Evolutionary conservation across 306 rosid genomes (phyloP).

Genomic region (Inga oerstediana): DNA sequence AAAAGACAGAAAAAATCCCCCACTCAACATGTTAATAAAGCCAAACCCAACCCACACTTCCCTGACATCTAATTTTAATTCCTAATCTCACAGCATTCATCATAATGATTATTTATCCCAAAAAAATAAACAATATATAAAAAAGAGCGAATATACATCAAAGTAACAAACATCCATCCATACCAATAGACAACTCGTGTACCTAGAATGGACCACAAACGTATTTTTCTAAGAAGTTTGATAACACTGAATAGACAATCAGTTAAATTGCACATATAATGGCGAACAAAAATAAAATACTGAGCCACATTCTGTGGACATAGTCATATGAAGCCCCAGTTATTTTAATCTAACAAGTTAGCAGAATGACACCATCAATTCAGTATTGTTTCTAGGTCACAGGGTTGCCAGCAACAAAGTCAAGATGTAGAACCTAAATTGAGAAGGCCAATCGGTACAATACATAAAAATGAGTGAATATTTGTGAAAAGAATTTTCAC

Average conservation of each 20-base stretch:
- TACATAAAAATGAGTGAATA: not conserved
- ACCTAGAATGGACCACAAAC: not conserved
- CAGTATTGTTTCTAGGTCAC: not conserved
- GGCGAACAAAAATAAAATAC: not conserved
- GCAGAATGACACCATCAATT: not conserved
- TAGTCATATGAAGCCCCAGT: not conserved
- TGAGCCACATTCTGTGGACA: not conserved
- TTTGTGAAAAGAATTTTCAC: not conserved
- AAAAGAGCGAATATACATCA: not conserved
- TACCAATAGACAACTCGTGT: not conserved
- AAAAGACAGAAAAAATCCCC: conserved; percentile 59
- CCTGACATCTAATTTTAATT: conserved; percentile 52
- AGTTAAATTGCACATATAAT: not conserved
- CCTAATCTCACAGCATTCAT: conserved; percentile 30
- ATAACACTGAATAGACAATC: not conserved
- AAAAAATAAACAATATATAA: not conserved
- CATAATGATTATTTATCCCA: not conserved
- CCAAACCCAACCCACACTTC: conserved; percentile 71
- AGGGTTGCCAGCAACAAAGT: not conserved
- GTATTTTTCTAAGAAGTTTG: not conserved
- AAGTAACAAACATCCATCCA: not conserved
- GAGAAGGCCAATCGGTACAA: not conserved
- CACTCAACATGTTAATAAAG: conserved; percentile 77
- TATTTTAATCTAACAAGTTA: not conserved
- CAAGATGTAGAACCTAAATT: not conserved